Conservation (phyloP, 306 rosid genomes). For the Rosa multiflora region DNA sequence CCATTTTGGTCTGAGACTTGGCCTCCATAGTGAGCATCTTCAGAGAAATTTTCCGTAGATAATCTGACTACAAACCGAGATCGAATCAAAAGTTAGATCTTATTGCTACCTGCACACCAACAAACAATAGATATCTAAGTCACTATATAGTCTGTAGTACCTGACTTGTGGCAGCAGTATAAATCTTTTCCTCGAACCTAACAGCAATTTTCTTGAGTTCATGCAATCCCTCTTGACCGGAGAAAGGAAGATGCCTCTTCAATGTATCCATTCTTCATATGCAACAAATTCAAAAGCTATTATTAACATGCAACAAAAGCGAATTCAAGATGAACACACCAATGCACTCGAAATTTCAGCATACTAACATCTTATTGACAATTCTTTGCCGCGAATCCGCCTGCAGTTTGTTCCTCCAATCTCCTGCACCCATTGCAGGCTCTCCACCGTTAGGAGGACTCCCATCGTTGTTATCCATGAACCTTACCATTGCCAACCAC, state of each 20-base stretch:
- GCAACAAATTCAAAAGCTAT: background rate
- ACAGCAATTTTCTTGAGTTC: conserved; percentile 62
- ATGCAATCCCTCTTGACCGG: conserved; percentile 54
- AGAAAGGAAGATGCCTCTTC: conserved; percentile 59
- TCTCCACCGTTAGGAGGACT: conserved; percentile 27
- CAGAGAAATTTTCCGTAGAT: conserved; percentile 36
- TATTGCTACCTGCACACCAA: background rate
- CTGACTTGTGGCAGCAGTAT: conserved; percentile 58
- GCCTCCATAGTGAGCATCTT: conserved; percentile 57
- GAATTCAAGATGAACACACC: background rate
- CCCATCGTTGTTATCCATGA: conserved; percentile 29
- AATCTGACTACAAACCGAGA: conserved; percentile 32
- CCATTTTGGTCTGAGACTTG: conserved; percentile 35
- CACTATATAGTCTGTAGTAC: conserved; percentile 27
- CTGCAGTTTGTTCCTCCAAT: conserved; percentile 50
- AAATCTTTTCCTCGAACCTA: conserved; percentile 83
- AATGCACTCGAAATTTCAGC: background rate
- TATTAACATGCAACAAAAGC: background rate
- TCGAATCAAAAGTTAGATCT: too few relatives aligned
- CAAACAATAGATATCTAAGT: background rate
- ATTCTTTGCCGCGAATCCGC: conserved; percentile 45
- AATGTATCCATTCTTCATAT: conserved; percentile 59
- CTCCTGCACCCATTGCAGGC: conserved; percentile 25
- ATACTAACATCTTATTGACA: conserved; percentile 48
- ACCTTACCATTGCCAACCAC: background rate